Percentiles rank a stretch among this genome's conserved stretches.
These are phyloP conservation scores for Westerdykella aurantiaca DNA, from an alignment of 2,329 filamentous ascomycete species.

Conservation along the genomic window DNA sequence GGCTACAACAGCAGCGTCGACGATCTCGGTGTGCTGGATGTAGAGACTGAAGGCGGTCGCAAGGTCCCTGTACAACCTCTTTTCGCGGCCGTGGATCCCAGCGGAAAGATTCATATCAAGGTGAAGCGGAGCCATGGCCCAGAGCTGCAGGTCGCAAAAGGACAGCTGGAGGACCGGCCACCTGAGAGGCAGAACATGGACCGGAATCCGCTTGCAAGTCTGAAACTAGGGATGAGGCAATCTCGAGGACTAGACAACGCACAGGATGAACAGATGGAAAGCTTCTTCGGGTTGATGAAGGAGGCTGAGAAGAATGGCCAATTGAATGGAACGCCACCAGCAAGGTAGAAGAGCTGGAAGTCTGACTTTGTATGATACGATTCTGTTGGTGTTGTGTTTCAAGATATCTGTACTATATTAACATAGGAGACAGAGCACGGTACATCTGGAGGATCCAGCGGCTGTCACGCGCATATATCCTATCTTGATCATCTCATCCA, in stretches of 20 bases:
- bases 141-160: conserved; percentile 19
- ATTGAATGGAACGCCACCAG: not conserved
- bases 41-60: conserved; percentile 43
- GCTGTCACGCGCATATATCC: too few relatives aligned
- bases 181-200: conserved; percentile 12
- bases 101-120: conserved; percentile 28
- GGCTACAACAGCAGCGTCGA: conserved; percentile 15
- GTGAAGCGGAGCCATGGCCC: conserved; percentile 15
- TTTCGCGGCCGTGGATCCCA: conserved; percentile 32
- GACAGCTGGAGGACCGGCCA: conserved; percentile 22
- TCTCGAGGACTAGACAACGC: conserved; percentile 15
- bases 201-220: conserved; percentile 5
- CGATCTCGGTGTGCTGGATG: conserved; percentile 41
- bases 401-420: too few relatives aligned
- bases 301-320: not conserved
- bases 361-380: too few relatives aligned
- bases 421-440: too few relatives aligned
- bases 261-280: conserved; percentile 3
- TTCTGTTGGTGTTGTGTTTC: too few relatives aligned
- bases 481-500: too few relatives aligned
- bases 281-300: not conserved
- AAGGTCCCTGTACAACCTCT: conserved; percentile 49
- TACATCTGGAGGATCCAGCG: too few relatives aligned
- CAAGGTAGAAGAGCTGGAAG: too few relatives aligned
- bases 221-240: conserved; percentile 11